Evolutionary conservation across 495 filamentous ascomycete genomes (phyloP), one percentile per base, ranked within the genome.

Genomic region (Daldinia loculata): DNA sequence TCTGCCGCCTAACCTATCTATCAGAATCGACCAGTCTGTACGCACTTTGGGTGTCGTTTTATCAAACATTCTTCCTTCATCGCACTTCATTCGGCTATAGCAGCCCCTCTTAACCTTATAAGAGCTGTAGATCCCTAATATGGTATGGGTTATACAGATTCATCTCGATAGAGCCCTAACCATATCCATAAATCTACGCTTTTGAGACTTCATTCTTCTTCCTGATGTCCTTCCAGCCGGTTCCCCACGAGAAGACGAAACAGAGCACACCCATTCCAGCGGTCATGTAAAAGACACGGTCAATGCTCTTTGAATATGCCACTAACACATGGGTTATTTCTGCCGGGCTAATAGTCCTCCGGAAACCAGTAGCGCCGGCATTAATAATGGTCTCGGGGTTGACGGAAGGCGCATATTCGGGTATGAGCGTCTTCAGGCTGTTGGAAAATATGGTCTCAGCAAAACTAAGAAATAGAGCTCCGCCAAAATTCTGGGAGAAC

Each of bases 141-240:
- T n/a, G 14, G 3, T 34, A 34, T 11, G 8, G 27, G 30, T 3
- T 0, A 34, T 34, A 34, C 32, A 34, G 8, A 1, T 34, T 3
- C 9, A 34, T 11, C 9, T 11, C 9, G 8, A 34, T 11, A 11
- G 32, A 11, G 9, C 9, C 32, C 2, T 2, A 11, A 12, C 32
- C 5, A 36, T 36, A 36, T 14, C 32, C 11, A 36, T 36, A 19
- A 60, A 4, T n/a, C 15, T 60, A 43, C 6, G 57, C 57, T 17
- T 60, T 57, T 12, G 55, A 57, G 6, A 57, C 55, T 57, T 57
- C 24, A 15, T 82, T 79, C 60, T 79, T 79, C 71, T 81, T 82
- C 63, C 79, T 74, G 50, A 83, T 72, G 76, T 81, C 82, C 61
- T 78, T 80, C 82, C 82, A 85, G n/a, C 83, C 83, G 77, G 82